phyloP scores from a whole-genome alignment of 1,139 yeast genomes.

The Yamadazyma friedrichii region DNA sequence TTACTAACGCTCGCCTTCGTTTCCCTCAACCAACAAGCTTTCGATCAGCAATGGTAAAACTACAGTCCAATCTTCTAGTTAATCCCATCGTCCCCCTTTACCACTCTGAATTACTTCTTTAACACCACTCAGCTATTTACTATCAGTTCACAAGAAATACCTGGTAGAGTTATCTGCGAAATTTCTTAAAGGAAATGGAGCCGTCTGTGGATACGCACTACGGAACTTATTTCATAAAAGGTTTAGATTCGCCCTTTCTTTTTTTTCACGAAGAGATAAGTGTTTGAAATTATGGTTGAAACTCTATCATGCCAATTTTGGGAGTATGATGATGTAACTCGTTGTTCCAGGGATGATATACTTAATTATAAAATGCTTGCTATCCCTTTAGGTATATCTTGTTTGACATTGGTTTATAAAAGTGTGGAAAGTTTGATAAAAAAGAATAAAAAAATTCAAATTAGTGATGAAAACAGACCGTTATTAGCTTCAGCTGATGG shows the following conservation, averaged over 20 bases:
- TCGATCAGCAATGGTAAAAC: no score
- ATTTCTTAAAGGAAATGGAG: conserved; percentile 2
- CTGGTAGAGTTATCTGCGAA: neutral
- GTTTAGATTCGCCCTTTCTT: conserved; percentile 3
- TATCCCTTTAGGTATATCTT: conserved; percentile 31
- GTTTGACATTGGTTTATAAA: conserved; percentile 25
- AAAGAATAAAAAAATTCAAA: conserved; percentile 15
- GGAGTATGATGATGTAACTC: conserved; percentile 47
- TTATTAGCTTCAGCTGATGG: conserved; percentile 26
- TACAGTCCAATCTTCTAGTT: no score
- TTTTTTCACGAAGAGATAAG: conserved; percentile 1
- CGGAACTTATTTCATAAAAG: neutral
- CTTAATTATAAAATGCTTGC: conserved; percentile 37
- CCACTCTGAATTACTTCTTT: no score
- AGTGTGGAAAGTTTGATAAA: conserved; percentile 14
- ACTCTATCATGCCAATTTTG: conserved; percentile 28
- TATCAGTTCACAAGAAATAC: no score
- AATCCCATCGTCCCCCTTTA: no score
- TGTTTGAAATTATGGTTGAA: conserved; percentile 3
- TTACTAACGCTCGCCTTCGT: no score
- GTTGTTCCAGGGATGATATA: conserved; percentile 38
- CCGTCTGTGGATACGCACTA: conserved; percentile 6
- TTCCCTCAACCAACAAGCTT: no score
- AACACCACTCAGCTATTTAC: no score
- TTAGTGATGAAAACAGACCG: conserved; percentile 28